These are phyloP conservation scores for Phaffia rhodozyma DNA, from an alignment of 1,284 basidiomycete genomes.

Conservation along the genomic window DNA sequence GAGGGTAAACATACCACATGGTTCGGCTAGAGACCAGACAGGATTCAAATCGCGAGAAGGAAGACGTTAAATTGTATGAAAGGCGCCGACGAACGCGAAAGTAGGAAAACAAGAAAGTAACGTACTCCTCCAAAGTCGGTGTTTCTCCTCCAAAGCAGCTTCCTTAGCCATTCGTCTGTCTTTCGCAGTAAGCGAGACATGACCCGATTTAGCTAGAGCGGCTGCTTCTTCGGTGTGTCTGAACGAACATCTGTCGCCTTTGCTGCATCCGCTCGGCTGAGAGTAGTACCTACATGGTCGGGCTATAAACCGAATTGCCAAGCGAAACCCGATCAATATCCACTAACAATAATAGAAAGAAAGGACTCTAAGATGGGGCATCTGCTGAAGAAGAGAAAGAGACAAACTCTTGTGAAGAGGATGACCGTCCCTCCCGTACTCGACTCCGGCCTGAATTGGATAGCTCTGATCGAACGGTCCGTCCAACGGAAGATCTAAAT, in stretches of 20 bases:
- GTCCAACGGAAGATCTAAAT: too few species aligned
- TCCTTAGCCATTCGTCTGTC: too few species aligned
- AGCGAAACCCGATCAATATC: too few species aligned
- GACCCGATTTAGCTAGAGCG: not conserved
- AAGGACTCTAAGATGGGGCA: not conserved
- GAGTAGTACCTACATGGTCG: conserved; percentile 4
- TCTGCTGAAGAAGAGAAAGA: not conserved
- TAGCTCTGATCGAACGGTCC: too few species aligned
- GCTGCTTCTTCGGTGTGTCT: not conserved
- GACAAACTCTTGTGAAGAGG: conserved; percentile 5
- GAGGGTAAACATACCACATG: too few species aligned
- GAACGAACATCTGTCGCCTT: not conserved
- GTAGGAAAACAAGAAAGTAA: too few species aligned
- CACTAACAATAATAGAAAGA: not conserved
- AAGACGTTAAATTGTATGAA: too few species aligned
- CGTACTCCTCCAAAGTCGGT: too few species aligned
- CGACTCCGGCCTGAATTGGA: not conserved
- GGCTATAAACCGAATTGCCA: not conserved
- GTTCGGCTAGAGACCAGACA: too few species aligned
- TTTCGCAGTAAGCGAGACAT: not conserved
- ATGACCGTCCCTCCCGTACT: not conserved
- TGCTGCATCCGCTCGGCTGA: not conserved
- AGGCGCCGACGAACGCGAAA: too few species aligned
- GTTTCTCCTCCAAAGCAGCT: too few species aligned
- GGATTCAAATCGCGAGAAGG: too few species aligned